Evolutionary conservation across 495 filamentous ascomycete genomes (phyloP).

Genomic region (Neurospora sp.): DNA sequence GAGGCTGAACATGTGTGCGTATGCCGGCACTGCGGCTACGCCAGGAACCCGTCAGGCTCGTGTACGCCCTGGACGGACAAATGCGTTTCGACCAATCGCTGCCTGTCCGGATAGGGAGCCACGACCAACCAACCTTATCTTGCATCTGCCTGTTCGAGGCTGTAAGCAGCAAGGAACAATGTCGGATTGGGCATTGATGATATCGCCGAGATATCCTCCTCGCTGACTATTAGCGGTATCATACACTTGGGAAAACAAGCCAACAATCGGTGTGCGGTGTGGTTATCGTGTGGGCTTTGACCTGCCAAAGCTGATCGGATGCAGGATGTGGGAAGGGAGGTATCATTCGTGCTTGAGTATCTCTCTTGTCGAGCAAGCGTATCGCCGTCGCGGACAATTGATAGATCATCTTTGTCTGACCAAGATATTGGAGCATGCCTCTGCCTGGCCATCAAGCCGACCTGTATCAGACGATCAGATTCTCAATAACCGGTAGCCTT

Average conservation of each 20-base stretch:
- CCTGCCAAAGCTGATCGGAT: background rate
- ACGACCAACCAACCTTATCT: background rate
- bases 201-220: background rate
- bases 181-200: background rate
- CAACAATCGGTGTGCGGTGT: background rate
- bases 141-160: background rate
- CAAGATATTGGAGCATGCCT: background rate
- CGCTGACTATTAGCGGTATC: background rate
- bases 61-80: background rate
- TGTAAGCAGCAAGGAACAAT: background rate
- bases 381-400: background rate
- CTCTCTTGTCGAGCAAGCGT: background rate
- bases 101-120: background rate
- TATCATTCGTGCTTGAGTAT: background rate
- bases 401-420: background rate
- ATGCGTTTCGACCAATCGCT: background rate
- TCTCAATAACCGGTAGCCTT: background rate
- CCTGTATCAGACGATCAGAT: background rate
- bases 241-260: background rate
- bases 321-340: background rate
- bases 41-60: background rate
- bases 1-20: background rate
- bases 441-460: background rate
- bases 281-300: background rate
- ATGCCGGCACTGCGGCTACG: background rate